These are phyloP conservation scores for Yarrowia yakushimensis DNA, from an alignment of 805 yeast species.

Conservation along the genomic window DNA sequence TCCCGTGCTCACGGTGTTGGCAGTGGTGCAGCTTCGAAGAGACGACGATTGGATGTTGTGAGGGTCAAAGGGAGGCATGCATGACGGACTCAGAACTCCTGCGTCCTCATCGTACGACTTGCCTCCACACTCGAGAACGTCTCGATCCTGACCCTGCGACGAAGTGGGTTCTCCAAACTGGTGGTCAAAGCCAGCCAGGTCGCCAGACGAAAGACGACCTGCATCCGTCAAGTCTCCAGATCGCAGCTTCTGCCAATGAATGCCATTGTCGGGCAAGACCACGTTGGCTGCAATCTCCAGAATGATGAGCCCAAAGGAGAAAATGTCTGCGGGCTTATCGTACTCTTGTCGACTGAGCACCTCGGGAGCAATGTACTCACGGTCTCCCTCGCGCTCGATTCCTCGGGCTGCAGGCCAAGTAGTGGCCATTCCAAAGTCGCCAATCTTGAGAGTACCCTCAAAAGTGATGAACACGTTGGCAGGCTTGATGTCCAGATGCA, in stretches of 20 bases:
- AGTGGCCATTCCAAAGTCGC: constrained; percentile 95
- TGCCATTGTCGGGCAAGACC: constrained; percentile 90
- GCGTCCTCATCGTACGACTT: constrained; percentile 6
- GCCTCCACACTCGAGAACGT: neutral
- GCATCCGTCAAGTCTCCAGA: constrained; percentile 96
- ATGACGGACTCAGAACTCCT: constrained; percentile 1
- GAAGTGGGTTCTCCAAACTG: constrained; percentile 2
- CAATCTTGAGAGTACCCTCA: constrained; percentile 90
- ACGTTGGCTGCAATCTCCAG: constrained; percentile 96
- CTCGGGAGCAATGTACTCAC: constrained; percentile 98
- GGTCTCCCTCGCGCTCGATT: constrained; percentile 93
- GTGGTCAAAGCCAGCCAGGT: constrained; percentile 38
- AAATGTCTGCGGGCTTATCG: constrained; percentile 89
- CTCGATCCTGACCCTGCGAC: neutral
- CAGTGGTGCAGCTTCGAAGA: constrained; percentile 1
- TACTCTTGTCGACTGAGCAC: constrained; percentile 76
- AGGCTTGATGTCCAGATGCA: constrained; percentile 91
- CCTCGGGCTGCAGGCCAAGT: constrained; percentile 56
- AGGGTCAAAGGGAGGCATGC: constrained; percentile 16
- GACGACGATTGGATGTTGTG: neutral
- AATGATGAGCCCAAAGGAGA: constrained; percentile 89
- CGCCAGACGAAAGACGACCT: constrained; percentile 70
- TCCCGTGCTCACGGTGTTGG: constrained; percentile 5
- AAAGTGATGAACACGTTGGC: constrained; percentile 92
- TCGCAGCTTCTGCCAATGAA: constrained; percentile 92